Base-by-base conservation (phyloP, 352 stramenopile species). In the Phytophthora kernoviae region DNA sequence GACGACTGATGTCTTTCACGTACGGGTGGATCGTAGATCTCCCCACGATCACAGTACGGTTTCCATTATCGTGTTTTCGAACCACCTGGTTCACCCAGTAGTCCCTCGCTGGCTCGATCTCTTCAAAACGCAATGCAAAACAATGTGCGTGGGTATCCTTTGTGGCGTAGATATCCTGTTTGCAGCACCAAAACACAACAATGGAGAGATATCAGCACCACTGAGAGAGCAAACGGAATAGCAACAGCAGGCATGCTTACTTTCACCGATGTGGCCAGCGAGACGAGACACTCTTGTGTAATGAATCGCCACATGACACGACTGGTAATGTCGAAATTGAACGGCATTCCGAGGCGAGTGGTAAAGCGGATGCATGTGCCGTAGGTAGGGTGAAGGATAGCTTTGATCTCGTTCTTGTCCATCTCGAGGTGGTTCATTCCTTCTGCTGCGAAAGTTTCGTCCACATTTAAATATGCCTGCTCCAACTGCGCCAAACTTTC, bases 21-120 rank as follows among this genome's bases (percentile, higher is more conserved):
- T 62, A 70, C 1, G 62, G 62, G 5, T 70, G 62, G 22, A 70
- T 61, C 15, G 43, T 70, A n/a, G 62, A 66, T 8, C 62, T 56
- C 12, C 58, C 62, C 18, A 70, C 56, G 8, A 66, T 49, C 26
- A 70, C 56, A 44, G 46, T 66, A 14, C 62, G 37, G 20, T 65
- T 43, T 3, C 15, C 54, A 18, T 72, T 58, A 9, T 53, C 21
- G 34, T 72, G 46, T 21, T 57, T 72, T 8, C 48, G 52, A 24
- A 68, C 39, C 4, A 64, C 58, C 48, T 72, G 58, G 20, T 46
- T 72, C 20, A 68, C 17, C 63, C 63, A 72, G 26, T 64, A 72
- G 22, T 64, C 33, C 40, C 58, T 54, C 10, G 50, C 26, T 2
- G 51, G 58, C 1, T 72, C 50, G 0, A 45, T 50, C 0, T 68